Conservation (phyloP, 164 flowering plant genomes). For the Vitis labrusca region DNA sequence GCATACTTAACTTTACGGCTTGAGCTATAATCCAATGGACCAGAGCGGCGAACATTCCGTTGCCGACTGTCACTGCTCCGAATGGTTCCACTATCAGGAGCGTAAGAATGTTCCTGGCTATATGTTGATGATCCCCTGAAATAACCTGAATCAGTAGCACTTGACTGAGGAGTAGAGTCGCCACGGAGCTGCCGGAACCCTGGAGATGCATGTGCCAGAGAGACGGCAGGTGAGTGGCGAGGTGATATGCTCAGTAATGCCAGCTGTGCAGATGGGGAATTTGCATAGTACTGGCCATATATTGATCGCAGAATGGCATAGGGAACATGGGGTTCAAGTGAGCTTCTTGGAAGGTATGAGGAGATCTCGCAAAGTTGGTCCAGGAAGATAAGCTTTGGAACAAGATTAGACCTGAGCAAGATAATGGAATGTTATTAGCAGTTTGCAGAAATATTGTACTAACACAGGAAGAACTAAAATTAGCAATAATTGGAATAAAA, state of each 20-base stretch:
- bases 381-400: constrained; percentile 83
- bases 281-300: constrained; percentile 81
- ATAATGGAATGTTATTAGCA: constrained; percentile 2
- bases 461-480: not conserved
- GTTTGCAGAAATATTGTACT: not conserved
- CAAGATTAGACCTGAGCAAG: constrained; percentile 71
- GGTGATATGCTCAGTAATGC: constrained; percentile 66
- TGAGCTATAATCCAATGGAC: constrained; percentile 84
- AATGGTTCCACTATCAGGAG: constrained; percentile 39
- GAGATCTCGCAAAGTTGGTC: constrained; percentile 92
- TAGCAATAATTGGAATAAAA: too few species aligned
- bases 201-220: constrained; percentile 72
- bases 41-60: constrained; percentile 70
- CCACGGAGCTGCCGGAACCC: constrained; percentile 48
- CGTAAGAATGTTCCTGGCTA: constrained; percentile 54
- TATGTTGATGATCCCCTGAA: constrained; percentile 55
- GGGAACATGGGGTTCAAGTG: constrained; percentile 81
- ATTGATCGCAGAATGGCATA: constrained; percentile 85
- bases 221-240: constrained; percentile 68
- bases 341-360: constrained; percentile 78
- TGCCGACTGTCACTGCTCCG: constrained; percentile 41
- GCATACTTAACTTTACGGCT: constrained; percentile 60
- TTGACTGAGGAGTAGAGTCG: constrained; percentile 56
- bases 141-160: constrained; percentile 47
- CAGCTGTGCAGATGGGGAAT: constrained; percentile 57